Percentiles rank a stretch among this genome's conserved stretches.
Evolutionary conservation across 2,329 filamentous ascomycete genomes (phyloP).

Genomic region (Fusarium aywerte): DNA sequence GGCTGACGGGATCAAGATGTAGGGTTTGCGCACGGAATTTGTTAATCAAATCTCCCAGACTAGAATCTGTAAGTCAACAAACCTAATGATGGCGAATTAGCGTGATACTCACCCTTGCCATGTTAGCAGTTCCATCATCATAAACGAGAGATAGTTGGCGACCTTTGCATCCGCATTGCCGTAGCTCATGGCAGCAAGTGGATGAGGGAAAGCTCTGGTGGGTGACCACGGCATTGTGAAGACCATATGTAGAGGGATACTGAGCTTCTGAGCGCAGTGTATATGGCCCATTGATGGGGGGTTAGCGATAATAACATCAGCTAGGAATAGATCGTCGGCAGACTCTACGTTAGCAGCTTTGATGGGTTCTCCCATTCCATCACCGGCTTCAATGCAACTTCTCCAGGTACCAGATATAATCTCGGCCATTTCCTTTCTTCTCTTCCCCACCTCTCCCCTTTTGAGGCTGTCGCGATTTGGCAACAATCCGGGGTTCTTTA

Average conservation of each 20-base stretch:
- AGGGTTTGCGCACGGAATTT: conserved; percentile 71
- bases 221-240: conserved; percentile 78
- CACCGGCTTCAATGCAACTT: conserved; percentile 52
- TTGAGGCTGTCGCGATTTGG: conserved; percentile 51
- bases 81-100: not conserved
- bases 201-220: conserved; percentile 55
- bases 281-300: conserved; percentile 64
- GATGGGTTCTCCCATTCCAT: conserved; percentile 46
- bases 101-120: conserved; percentile 69
- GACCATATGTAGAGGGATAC: conserved; percentile 62
- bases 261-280: conserved; percentile 62
- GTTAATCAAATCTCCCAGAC: conserved; percentile 76
- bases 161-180: conserved; percentile 39
- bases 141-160: conserved; percentile 42
- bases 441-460: conserved; percentile 52
- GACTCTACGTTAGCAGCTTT: conserved; percentile 45
- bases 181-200: conserved; percentile 53
- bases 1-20: conserved; percentile 71
- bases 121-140: conserved; percentile 75
- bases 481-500: conserved; percentile 54
- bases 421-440: conserved; percentile 52
- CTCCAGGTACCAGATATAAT: conserved; percentile 53
- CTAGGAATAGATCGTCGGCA: conserved; percentile 58
- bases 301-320: conserved; percentile 65
- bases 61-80: not conserved